Evolutionary conservation across 2,329 filamentous ascomycete species (phyloP), one percentile per base, ranked within the genome.

Genomic region (Fusarium nelsonii): DNA sequence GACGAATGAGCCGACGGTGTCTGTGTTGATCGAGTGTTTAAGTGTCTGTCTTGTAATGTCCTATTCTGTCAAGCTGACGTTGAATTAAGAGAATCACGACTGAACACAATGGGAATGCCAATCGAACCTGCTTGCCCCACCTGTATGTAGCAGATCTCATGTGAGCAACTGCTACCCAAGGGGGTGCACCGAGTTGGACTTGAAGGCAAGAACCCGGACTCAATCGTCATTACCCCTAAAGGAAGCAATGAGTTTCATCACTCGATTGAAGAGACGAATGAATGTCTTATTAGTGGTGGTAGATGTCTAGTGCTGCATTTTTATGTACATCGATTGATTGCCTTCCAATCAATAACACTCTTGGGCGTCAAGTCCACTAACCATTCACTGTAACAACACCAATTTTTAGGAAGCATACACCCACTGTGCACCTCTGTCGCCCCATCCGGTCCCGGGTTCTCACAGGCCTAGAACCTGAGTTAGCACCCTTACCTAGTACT

Each of bases 391-490:
- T 58, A 63, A 50, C 43, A 44, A 63, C 60, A 39, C 60, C 60
- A 26, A 44, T 30, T 4, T 62, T 58, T 64, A 63, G 50, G 16
- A 58, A 34, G 23, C 16, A 49, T 50, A 64, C 59, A 50, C 49
- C 60, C 60, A 55, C 37, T n/a, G 18, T 48, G 18, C 36, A 32
- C 54, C 32, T 50, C 16, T 18, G 23, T 55, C 26, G 33, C 34
- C 23, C 63, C 63, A 67, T 68, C 67, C 72, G 67, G 73, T 69
- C 71, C 71, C 65, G 63, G n/a, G 63, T 74, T 74, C 59, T 63
- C 70, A 68, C 69, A 63, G 68, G 46, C 44, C 10, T 40, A 49
- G 32, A 54, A 54, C 36, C 60, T 18, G 41, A 37, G 23, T 28
- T 50, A 50, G 20, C 46, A 50, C 46, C 46, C 15, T 34, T 23